Percentiles rank a stretch among this genome's conserved stretches.
phyloP scores from a whole-genome alignment of 75 land plant species.

The Gnetum montanum region DNA sequence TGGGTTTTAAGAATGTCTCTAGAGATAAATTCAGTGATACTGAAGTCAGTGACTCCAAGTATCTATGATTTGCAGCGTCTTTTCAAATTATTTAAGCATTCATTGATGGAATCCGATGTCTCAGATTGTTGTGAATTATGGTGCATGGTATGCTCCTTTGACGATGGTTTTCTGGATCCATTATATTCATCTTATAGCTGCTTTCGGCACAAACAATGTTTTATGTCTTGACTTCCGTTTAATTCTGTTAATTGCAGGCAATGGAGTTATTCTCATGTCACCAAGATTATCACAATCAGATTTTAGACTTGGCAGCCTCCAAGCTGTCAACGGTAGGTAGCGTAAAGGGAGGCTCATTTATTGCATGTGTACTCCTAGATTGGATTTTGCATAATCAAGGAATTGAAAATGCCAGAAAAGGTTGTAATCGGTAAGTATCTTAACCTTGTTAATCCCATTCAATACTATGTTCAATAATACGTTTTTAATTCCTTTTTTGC shows the following conservation, averaged over 20 bases:
- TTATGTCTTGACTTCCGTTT: neutral
- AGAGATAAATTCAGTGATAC: constrained; percentile 36
- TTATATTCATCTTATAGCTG: too few species aligned
- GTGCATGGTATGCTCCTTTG: constrained; percentile 58
- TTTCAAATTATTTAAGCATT: constrained; percentile 29
- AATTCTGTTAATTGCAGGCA: constrained; percentile 6
- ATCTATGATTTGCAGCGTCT: constrained; percentile 31
- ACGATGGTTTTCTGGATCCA: too few species aligned
- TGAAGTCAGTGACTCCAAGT: constrained; percentile 12
- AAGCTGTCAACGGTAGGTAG: neutral
- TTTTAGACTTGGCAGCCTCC: neutral
- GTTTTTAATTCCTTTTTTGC: too few species aligned
- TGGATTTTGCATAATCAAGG: constrained; percentile 7
- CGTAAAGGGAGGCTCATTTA: neutral
- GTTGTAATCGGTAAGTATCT: constrained; percentile 2
- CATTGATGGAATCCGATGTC: constrained; percentile 20
- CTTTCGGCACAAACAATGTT: too few species aligned
- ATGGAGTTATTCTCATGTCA: constrained; percentile 4
- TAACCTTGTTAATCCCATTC: too few species aligned
- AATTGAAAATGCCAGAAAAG: neutral
- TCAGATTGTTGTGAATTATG: constrained; percentile 57
- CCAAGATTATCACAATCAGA: constrained; percentile 3
- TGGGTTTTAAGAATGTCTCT: constrained; percentile 55
- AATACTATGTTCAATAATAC: too few species aligned
- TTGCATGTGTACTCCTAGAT: neutral